phyloP scores from a whole-genome alignment of 2,329 filamentous ascomycete species.

The Drechslerella dactyloides region DNA sequence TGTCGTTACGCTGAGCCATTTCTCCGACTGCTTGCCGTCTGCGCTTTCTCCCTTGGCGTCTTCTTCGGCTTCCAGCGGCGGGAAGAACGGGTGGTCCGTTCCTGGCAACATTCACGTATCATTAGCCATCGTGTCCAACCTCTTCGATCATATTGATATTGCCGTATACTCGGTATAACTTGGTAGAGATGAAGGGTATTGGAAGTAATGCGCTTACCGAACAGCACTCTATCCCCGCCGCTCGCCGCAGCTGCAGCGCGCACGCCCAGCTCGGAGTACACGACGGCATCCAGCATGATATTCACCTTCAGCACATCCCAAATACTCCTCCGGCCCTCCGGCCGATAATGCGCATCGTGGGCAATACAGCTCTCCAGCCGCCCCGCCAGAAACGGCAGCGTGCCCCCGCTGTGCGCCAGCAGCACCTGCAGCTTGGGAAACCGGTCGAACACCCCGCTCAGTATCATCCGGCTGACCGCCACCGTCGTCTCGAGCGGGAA shows the following conservation, averaged over 20 bases:
- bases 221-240: constrained; percentile 74
- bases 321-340: constrained; percentile 61
- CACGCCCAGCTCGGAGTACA: constrained; percentile 77
- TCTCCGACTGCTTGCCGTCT: constrained; percentile 61
- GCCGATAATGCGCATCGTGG: constrained; percentile 75
- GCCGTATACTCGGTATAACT: background rate
- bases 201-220: constrained; percentile 62
- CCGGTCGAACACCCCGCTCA: constrained; percentile 83
- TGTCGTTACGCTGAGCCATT: constrained; percentile 61
- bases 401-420: constrained; percentile 86
- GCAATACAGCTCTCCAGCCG: constrained; percentile 84
- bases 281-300: constrained; percentile 85
- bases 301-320: constrained; percentile 75
- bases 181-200: background rate
- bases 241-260: constrained; percentile 72
- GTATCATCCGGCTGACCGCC: constrained; percentile 82
- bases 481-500: constrained; percentile 87
- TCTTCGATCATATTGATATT: too few species aligned
- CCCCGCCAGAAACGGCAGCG: constrained; percentile 84
- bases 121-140: too few species aligned
- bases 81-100: constrained; percentile 84
- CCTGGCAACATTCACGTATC: constrained; percentile 57
- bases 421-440: constrained; percentile 74
- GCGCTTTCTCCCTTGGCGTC: constrained; percentile 55
- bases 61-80: constrained; percentile 67